Percentiles rank a stretch among this genome's conserved stretches.
phyloP scores from a whole-genome alignment of 2,329 filamentous ascomycete genomes.

The Diaporthe helianthi region DNA sequence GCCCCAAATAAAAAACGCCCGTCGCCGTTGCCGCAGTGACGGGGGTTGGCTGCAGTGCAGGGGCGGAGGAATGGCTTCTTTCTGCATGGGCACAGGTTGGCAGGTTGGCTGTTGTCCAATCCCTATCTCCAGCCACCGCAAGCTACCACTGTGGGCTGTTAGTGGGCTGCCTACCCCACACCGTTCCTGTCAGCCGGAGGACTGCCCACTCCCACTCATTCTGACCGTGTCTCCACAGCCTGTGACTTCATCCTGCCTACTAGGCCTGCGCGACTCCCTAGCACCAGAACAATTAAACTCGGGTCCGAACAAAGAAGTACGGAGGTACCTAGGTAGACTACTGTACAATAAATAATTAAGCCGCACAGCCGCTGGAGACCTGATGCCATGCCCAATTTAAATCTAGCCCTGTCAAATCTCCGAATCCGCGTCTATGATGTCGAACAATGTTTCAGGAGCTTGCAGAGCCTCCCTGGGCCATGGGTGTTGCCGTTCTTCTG shows the following conservation, averaged over 20 bases:
- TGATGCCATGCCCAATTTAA: background rate
- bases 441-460: conserved; percentile 13
- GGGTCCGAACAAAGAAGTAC: background rate
- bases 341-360: too few species aligned
- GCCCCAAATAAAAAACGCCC: conserved; percentile 25
- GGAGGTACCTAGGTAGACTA: too few species aligned
- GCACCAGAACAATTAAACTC: background rate
- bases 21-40: conserved; percentile 28
- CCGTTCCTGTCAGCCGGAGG: conserved; percentile 5
- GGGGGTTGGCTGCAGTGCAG: conserved; percentile 13
- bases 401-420: conserved; percentile 6
- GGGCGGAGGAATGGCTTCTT: background rate
- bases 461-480: conserved; percentile 8
- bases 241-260: conserved; percentile 14
- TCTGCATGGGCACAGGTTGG: background rate
- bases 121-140: conserved; percentile 27
- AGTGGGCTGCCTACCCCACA: conserved; percentile 25
- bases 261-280: background rate
- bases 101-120: conserved; percentile 14
- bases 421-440: conserved; percentile 6
- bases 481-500: conserved; percentile 18
- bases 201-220: conserved; percentile 13
- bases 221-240: conserved; percentile 2
- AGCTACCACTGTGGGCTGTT: conserved; percentile 10
- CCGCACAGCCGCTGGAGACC: background rate